Evolutionary conservation across 441 rosid genomes (phyloP).

Genomic region (Arabidopsis lyrata): DNA sequence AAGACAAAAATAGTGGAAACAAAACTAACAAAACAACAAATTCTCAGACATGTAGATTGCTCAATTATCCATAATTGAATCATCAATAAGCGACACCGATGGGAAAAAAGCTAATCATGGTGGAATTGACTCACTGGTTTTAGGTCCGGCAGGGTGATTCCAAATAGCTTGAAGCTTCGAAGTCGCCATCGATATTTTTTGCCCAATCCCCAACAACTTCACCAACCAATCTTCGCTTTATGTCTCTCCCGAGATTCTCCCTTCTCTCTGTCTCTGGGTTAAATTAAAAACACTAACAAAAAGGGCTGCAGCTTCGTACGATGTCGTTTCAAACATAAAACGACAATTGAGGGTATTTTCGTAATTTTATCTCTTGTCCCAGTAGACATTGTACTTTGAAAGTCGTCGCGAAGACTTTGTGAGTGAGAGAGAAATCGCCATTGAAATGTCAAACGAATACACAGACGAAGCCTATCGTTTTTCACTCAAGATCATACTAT

Average conservation of each 20-base stretch:
- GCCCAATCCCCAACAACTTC: background rate
- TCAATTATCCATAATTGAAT: constrained; percentile 24
- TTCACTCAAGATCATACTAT: constrained; percentile 29
- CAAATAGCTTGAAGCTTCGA: constrained; percentile 67
- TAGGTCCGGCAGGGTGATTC: constrained; percentile 86
- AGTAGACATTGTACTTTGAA: background rate
- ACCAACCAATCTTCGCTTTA: constrained; percentile 31
- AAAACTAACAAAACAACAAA: background rate
- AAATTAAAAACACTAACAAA: background rate
- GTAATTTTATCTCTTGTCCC: background rate
- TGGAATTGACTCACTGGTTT: constrained; percentile 58
- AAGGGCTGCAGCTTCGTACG: background rate
- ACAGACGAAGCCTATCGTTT: constrained; percentile 34
- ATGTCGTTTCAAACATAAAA: background rate
- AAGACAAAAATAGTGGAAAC: background rate
- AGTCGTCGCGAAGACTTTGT: constrained; percentile 30
- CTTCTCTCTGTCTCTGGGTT: background rate
- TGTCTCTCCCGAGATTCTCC: constrained; percentile 32
- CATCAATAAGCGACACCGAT: constrained; percentile 8
- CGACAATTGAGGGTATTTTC: constrained; percentile 5
- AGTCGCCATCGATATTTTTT: constrained; percentile 43
- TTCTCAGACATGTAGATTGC: background rate
- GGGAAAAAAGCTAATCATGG: background rate
- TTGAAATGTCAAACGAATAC: constrained; percentile 28
- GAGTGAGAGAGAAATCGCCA: background rate